Base-by-base conservation (phyloP, 352 stramenopile species). In the Phytophthora pseudosyringae region DNA sequence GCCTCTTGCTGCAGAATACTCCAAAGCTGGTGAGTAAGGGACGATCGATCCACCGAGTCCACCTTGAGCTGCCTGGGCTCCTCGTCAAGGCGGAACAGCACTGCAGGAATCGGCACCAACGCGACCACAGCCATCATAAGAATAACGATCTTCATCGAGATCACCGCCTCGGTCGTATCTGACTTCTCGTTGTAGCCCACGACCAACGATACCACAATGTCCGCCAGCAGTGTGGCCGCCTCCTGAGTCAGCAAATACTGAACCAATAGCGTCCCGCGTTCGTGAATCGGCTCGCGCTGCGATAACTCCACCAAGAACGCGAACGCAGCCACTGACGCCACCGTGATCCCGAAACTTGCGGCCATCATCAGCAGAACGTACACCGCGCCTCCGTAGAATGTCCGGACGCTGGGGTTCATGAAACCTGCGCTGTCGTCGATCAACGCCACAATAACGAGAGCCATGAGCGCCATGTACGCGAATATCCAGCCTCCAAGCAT, bases 321-420 rank as follows among this genome's bases (percentile, higher is more conserved):
- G 44, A 90, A 81, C 7, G 81, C 72, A 9, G 81, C 58, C 29
- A 93, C 69, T 0, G 81, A 86, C 5, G 81, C 82, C 16, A 88
- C 75, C 3, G 77, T 88, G 21, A 89, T 69, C 5, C 85, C 83
- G n/a, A 91, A 58, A 67, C 69, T 83, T 32, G 78, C 78, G 9
- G 72, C 79, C 78, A 93, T 81, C 64, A 86, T 82, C 9, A 93
- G 63, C 41, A 91, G 36, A n/a, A 93, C 71, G 57, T 91, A 91
- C n/a, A 91, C 75, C 6, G 76, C 35, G 0, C 82, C 85, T 31
- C 81, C 81, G 26, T 88, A 73, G 18, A 88, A 90, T 0, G 67
- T 83, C 2, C 73, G 67, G 9, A 81, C 78, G 18, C 73, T 87
- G 18, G 78, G 59, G 11, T 69, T 71, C 26, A 74, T 66, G 5